Base-by-base conservation (phyloP, 192 early-diverging fungal genomes). In the Rhizoclosmatium globosum region DNA sequence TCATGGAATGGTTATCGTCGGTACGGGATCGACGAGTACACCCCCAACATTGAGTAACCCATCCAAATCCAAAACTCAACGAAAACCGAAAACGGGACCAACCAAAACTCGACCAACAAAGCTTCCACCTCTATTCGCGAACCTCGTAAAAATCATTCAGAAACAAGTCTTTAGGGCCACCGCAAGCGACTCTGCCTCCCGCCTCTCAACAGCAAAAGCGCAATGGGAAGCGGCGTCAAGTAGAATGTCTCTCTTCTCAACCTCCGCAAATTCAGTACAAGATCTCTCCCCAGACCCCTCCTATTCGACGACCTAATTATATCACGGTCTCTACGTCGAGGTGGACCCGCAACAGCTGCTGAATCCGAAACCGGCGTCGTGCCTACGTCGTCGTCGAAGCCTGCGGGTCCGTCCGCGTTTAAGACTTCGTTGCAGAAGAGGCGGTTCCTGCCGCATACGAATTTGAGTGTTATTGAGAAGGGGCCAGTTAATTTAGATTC, bases 371-470 rank as follows among this genome's bases (percentile, higher is more conserved):
- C 47, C 19, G 38, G 21, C 13, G 21, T 45, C 7, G 19, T 43
- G 4, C 9, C 6, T 9, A 0, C 42, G 21, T 42, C 4, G 7
- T 42, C 23, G 21, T n/a, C 48, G 9, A 48, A 1, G 38, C 31
- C 45, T 71, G 19, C 47, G 4, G 65, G 65, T 19, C 38, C 69
- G 0, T 41, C 50, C 53, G 66, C 13, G 4, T 71, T 71, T 38
- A 71, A 71, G 44, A n/a, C 72, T 17, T 45, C 72, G 11, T 41
- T 74, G 13, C 23, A 17, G 17, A 74, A 74, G 46, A 19, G 72
- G 17, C 7, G 45, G 41, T 74, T 59, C 61, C 59, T 74, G 39
- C 72, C 72, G 6, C 56, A 62, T 42, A 74, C 72, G 41, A 74
- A 59, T 44, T 38, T 74, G 43, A 17, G 38, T 56, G 69, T 48